Conservation (phyloP, 148 eudicot genomes). For the Selenicereus undatus region DNA sequence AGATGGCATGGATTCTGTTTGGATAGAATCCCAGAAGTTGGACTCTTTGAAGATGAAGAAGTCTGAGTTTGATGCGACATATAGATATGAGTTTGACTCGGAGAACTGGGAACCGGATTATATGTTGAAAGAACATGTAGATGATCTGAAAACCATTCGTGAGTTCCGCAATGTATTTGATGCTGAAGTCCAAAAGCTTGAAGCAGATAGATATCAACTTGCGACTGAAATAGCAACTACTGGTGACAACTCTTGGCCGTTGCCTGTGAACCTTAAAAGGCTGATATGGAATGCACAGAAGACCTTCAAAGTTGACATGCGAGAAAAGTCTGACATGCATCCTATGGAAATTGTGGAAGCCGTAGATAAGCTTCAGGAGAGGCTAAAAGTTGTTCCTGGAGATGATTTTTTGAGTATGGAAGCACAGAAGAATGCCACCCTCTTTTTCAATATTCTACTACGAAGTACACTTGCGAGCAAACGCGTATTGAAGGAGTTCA, state of each 20-base stretch:
- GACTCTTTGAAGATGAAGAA: slow-evolving; percentile 84
- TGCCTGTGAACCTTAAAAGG: slow-evolving; percentile 91
- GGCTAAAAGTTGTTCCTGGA: slow-evolving; percentile 90
- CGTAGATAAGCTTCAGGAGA: slow-evolving; percentile 95
- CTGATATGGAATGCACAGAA: slow-evolving; percentile 90
- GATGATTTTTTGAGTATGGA: slow-evolving; percentile 87
- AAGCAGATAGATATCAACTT: slow-evolving; percentile 76
- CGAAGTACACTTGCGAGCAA: slow-evolving; percentile 94
- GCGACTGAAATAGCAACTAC: slow-evolving; percentile 95
- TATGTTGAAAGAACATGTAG: slow-evolving; percentile 82
- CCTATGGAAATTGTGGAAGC: slow-evolving; percentile 98
- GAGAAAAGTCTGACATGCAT: slow-evolving; percentile 90
- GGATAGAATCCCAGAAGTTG: slow-evolving; percentile 91
- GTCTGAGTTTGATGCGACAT: slow-evolving; percentile 54
- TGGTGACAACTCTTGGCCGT: slow-evolving; percentile 88
- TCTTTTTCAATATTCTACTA: slow-evolving; percentile 86
- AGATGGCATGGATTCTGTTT: slow-evolving; percentile 99
- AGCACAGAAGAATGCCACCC: slow-evolving; percentile 97
- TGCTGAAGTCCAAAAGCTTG: slow-evolving; percentile 93
- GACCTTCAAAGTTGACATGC: slow-evolving; percentile 80
- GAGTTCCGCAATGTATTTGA: slow-evolving; percentile 96
- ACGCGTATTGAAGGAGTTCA: slow-evolving; percentile 85
- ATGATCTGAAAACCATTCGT: slow-evolving; percentile 81
- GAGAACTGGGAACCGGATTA: slow-evolving; percentile 89
- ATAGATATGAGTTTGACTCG: slow-evolving; percentile 67